These are phyloP conservation scores for Asterionellopsis glacialis DNA, from an alignment of 108 stramenopile genomes.

Conservation along the genomic window DNA sequence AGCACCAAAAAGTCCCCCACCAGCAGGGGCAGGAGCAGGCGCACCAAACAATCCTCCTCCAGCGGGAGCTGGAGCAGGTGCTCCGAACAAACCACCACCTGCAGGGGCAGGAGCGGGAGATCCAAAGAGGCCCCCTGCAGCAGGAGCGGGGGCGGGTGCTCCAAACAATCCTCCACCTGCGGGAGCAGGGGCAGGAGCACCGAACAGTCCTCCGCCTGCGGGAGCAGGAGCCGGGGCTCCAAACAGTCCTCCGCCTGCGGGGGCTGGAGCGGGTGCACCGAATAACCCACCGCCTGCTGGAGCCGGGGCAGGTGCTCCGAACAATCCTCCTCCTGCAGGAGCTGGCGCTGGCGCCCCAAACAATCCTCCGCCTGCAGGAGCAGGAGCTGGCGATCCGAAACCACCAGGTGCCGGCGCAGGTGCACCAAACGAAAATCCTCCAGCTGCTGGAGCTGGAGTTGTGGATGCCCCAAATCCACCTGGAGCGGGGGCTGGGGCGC, in stretches of 20 bases:
- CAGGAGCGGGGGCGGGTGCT: slow-evolving; percentile 16
- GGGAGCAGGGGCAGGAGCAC: slow-evolving; percentile 41
- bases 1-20: slow-evolving; percentile 42
- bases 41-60: slow-evolving; percentile 43
- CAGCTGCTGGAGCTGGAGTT: slow-evolving; percentile 18
- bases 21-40: slow-evolving; percentile 33
- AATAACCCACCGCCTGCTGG: slow-evolving; percentile 22
- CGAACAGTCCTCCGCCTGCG: slow-evolving; percentile 62
- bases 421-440: slow-evolving; percentile 13
- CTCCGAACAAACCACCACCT: slow-evolving; percentile 52
- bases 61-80: slow-evolving; percentile 34
- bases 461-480: slow-evolving; percentile 35
- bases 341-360: slow-evolving; percentile 40
- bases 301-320: slow-evolving; percentile 62
- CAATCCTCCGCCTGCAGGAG: slow-evolving; percentile 50
- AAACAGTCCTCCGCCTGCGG: slow-evolving; percentile 52
- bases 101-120: slow-evolving; percentile 46
- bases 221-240: slow-evolving; percentile 50
- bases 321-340: slow-evolving; percentile 22
- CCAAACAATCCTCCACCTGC: slow-evolving; percentile 53
- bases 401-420: slow-evolving; percentile 13
- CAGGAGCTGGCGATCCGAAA: slow-evolving; percentile 35
- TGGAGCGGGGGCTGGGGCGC: slow-evolving; percentile 16
- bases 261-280: slow-evolving; percentile 30
- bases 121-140: slow-evolving; percentile 52